Conservation (phyloP, 306 rosid genomes). For the Hippophae tibetana region DNA sequence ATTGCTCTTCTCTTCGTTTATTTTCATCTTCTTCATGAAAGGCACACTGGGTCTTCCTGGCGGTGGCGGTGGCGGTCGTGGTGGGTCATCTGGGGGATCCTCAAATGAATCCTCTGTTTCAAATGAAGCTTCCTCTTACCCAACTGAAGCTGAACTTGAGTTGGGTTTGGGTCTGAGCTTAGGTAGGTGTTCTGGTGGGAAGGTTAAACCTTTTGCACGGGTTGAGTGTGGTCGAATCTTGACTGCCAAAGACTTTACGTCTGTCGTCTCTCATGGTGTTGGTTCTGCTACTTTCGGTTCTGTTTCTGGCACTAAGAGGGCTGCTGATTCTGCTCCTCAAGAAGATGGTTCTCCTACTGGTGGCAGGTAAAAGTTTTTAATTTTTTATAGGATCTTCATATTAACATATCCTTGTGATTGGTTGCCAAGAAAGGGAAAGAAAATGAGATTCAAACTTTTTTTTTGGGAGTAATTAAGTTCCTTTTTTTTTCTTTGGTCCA, state of each 20-base stretch:
- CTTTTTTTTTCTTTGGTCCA: neutral
- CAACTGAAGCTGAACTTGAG: slow-evolving; percentile 47
- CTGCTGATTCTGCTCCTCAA: slow-evolving; percentile 50
- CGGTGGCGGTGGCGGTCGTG: neutral
- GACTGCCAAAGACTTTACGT: slow-evolving; percentile 58
- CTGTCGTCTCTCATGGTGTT: slow-evolving; percentile 30
- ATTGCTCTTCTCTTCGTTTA: neutral
- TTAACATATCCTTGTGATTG: slow-evolving; percentile 1
- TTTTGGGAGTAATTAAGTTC: neutral
- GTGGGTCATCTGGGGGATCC: slow-evolving; percentile 25
- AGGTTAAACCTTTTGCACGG: slow-evolving; percentile 26
- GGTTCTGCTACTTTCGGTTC: slow-evolving; percentile 15
- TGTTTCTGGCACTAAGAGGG: slow-evolving; percentile 56
- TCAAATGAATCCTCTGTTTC: slow-evolving; percentile 26
- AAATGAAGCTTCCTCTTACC: slow-evolving; percentile 37
- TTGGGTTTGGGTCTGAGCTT: slow-evolving; percentile 35
- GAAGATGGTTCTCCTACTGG: slow-evolving; percentile 48
- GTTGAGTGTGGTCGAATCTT: slow-evolving; percentile 52
- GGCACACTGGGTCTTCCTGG: slow-evolving; percentile 31
- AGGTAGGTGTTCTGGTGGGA: slow-evolving; percentile 16
- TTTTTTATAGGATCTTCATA: neutral
- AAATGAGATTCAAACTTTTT: neutral
- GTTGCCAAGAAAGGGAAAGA: neutral
- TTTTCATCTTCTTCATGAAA: slow-evolving; percentile 18
- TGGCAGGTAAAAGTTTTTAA: slow-evolving; percentile 26